These are phyloP conservation scores for Globisporangium okanoganense DNA, from an alignment of 352 stramenopile genomes.

Conservation along the genomic window DNA sequence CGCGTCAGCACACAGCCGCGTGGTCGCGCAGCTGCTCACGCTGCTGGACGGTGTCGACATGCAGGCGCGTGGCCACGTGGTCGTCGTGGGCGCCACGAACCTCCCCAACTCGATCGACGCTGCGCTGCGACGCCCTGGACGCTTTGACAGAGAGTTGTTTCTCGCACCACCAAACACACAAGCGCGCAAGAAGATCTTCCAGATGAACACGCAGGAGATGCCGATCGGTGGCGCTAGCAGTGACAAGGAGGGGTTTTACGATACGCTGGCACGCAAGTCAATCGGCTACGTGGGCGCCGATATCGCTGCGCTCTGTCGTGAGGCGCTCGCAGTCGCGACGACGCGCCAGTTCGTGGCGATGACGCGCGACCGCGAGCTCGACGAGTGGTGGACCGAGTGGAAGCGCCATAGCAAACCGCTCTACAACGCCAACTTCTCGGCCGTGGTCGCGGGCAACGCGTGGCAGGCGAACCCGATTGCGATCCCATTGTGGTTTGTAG, in stretches of 20 bases:
- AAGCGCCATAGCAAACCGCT: constrained; percentile 37
- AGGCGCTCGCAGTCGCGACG: constrained; percentile 65
- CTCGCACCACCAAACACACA: constrained; percentile 40
- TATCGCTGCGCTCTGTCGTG: constrained; percentile 71
- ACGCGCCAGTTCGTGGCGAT: constrained; percentile 58
- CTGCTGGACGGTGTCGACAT: constrained; percentile 91
- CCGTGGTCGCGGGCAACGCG: constrained; percentile 43
- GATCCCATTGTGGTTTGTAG: constrained; percentile 70
- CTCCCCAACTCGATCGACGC: constrained; percentile 90
- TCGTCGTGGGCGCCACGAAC: constrained; percentile 95
- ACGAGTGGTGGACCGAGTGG: constrained; percentile 62
- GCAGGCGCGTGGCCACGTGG: constrained; percentile 73
- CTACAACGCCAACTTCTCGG: constrained; percentile 33
- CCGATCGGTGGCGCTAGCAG: constrained; percentile 24
- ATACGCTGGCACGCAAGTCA: constrained; percentile 36
- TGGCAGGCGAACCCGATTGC: constrained; percentile 55
- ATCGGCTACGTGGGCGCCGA: constrained; percentile 82
- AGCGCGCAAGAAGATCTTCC: constrained; percentile 59
- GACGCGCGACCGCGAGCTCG: constrained; percentile 40
- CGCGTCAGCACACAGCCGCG: constrained; percentile 50
- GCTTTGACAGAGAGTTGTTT: constrained; percentile 81
- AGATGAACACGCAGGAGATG: constrained; percentile 43
- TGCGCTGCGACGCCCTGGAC: constrained; percentile 67
- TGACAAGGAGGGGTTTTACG: constrained; percentile 28
- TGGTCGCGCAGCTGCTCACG: constrained; percentile 95